Evolutionary conservation across 1,284 basidiomycete genomes (phyloP).

Genomic region (Cutaneotrichosporon cavernicola): DNA sequence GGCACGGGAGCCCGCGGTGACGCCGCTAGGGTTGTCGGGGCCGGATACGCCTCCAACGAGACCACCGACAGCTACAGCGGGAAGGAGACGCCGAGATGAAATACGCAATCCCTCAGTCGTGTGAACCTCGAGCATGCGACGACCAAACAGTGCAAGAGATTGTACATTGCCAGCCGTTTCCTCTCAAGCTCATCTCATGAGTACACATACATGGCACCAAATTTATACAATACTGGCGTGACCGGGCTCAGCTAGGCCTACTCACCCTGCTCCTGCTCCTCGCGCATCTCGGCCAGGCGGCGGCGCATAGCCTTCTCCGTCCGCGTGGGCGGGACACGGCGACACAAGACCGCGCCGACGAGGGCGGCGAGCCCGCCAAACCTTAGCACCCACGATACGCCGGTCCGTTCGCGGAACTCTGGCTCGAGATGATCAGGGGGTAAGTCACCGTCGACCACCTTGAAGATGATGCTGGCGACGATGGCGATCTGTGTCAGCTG

Average conservation of each 20-base stretch:
- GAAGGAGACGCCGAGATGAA: no score
- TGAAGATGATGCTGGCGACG: slow-evolving; percentile 85
- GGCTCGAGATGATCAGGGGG: slow-evolving; percentile 45
- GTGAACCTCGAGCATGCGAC: no score
- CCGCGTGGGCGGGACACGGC: slow-evolving; percentile 77
- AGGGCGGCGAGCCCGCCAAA: slow-evolving; percentile 85
- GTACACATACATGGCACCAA: no score
- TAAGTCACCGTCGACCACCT: slow-evolving; percentile 61
- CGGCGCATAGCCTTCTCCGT: slow-evolving; percentile 83
- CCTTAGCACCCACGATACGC: slow-evolving; percentile 87
- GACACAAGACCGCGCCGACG: slow-evolving; percentile 69
- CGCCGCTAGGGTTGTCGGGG: no score
- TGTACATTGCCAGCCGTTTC: no score
- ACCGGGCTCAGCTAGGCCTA: neutral
- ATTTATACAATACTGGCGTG: no score
- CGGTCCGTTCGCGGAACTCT: slow-evolving; percentile 72
- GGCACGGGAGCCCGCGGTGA: no score
- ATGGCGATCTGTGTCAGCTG: slow-evolving; percentile 67
- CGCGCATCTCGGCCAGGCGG: slow-evolving; percentile 73
- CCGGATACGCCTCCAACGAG: no score
- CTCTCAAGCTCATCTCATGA: no score
- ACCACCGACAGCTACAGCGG: no score
- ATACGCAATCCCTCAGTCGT: no score
- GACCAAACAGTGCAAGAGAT: no score
- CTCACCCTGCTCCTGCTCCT: slow-evolving; percentile 43